Conservation (phyloP, 169 alveolate genomes). For the Cryptosporidium felis region DNA sequence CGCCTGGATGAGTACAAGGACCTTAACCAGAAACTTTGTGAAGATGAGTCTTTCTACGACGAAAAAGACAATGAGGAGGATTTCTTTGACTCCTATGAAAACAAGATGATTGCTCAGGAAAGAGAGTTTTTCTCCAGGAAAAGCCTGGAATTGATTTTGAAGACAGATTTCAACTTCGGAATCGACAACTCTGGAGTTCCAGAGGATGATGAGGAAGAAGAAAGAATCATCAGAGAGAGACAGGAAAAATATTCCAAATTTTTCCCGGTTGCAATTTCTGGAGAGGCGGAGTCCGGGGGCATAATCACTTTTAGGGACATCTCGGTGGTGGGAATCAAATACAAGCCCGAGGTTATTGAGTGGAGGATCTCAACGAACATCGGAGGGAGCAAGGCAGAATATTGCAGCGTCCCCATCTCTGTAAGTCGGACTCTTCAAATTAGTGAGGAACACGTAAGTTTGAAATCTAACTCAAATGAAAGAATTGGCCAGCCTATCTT, state of each 20-base stretch:
- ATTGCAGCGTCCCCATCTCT: constrained; percentile 13
- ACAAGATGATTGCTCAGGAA: constrained; percentile 32
- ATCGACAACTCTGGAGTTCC: background rate
- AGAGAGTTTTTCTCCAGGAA: constrained; percentile 59
- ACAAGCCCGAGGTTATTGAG: constrained; percentile 54
- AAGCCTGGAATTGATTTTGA: background rate
- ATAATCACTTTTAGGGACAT: constrained; percentile 52
- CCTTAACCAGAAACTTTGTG: background rate
- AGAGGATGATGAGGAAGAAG: constrained; percentile 1
- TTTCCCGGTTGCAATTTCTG: constrained; percentile 39
- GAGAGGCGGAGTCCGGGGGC: constrained; percentile 35
- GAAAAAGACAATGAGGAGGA: constrained; percentile 41
- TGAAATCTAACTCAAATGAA: background rate
- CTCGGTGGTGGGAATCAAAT: constrained; percentile 30
- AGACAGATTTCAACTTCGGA: background rate
- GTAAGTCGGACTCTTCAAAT: constrained; percentile 35
- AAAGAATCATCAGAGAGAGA: background rate
- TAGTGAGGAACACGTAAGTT: constrained; percentile 53
- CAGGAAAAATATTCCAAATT: constrained; percentile 41
- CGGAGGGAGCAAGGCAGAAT: constrained; percentile 37
- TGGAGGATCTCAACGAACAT: constrained; percentile 55
- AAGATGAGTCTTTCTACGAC: background rate
- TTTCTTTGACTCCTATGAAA: constrained; percentile 19
- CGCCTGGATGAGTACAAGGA: constrained; percentile 31
- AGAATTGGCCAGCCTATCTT: too few species aligned